These are phyloP conservation scores for Ceratobasidium sp. DNA, from an alignment of 1,284 basidiomycete genomes.

Conservation along the genomic window DNA sequence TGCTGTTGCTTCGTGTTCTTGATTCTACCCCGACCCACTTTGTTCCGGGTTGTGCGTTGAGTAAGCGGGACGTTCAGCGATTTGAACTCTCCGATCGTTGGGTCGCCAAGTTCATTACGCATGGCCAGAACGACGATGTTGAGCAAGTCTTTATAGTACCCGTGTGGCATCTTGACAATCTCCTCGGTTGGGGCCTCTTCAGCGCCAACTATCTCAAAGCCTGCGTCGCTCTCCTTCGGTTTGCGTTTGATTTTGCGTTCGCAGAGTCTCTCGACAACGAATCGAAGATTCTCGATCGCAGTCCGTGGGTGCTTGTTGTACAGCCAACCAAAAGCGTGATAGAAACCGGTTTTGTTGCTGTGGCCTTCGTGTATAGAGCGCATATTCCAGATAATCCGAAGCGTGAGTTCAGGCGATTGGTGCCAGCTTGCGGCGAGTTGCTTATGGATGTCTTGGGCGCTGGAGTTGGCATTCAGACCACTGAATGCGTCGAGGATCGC, in stretches of 20 bases:
- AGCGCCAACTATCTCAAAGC: conserved; percentile 33
- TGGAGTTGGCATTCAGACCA: conserved; percentile 49
- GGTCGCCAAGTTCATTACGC: conserved; percentile 58
- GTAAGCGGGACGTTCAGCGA: conserved; percentile 36
- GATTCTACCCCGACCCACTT: not conserved
- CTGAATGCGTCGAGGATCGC: conserved; percentile 34
- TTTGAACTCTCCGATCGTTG: conserved; percentile 49
- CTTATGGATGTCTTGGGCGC: conserved; percentile 51
- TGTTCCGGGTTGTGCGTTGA: conserved; percentile 24
- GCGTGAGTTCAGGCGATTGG: conserved; percentile 63
- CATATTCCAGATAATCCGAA: conserved; percentile 69
- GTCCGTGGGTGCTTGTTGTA: conserved; percentile 72
- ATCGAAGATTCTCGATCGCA: conserved; percentile 65
- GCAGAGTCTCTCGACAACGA: conserved; percentile 65
- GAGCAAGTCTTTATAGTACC: conserved; percentile 75
- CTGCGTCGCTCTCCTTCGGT: conserved; percentile 46
- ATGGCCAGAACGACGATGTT: conserved; percentile 69
- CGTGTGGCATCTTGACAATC: conserved; percentile 58
- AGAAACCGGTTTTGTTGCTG: conserved; percentile 62
- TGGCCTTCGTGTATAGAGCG: conserved; percentile 71
- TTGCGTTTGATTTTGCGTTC: conserved; percentile 51
- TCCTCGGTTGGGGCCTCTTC: conserved; percentile 49
- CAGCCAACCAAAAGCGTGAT: conserved; percentile 70
- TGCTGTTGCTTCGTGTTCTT: conserved; percentile 30
- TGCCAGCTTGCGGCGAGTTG: conserved; percentile 63